phyloP scores from a whole-genome alignment of 2,329 filamentous ascomycete species.

The Hypoxylon sp. region DNA sequence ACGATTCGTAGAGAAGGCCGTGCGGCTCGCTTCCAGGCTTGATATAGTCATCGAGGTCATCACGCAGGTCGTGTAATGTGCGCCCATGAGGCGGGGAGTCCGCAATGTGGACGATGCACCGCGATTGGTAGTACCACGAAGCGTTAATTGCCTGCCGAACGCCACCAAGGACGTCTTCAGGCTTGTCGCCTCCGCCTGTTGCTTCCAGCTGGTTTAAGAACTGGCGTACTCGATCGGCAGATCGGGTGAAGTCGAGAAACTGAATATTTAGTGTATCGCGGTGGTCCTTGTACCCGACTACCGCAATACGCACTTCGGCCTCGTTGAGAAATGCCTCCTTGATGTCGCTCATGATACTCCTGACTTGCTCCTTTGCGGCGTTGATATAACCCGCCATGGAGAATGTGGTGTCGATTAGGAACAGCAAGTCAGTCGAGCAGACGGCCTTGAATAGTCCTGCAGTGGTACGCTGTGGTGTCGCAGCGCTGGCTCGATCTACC shows the following conservation, averaged over 20 bases:
- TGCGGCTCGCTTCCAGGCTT: slow-evolving; percentile 10
- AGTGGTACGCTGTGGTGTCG: neutral
- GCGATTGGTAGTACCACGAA: neutral
- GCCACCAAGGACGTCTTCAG: slow-evolving; percentile 15
- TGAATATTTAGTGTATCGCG: slow-evolving; percentile 1
- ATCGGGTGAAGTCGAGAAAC: slow-evolving; percentile 9
- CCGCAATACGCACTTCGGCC: neutral
- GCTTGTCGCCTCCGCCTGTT: neutral
- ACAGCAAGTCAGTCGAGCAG: slow-evolving; percentile 5
- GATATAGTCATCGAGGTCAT: neutral
- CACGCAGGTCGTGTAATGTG: neutral
- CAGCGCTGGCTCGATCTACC: neutral
- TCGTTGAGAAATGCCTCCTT: slow-evolving; percentile 1
- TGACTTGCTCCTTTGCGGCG: slow-evolving; percentile 4
- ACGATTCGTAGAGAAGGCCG: neutral
- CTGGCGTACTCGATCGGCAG: neutral
- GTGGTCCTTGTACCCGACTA: slow-evolving; percentile 12
- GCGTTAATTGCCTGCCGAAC: slow-evolving; percentile 6
- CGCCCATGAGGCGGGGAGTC: neutral
- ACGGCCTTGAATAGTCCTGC: neutral
- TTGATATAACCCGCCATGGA: slow-evolving; percentile 9
- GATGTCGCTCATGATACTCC: neutral
- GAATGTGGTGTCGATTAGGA: slow-evolving; percentile 5
- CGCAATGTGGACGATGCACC: slow-evolving; percentile 9
- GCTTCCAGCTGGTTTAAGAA: neutral